Percentiles rank a stretch among this genome's conserved stretches.
These are phyloP conservation scores for Aspergillus jensenii DNA, from an alignment of 2,329 filamentous ascomycete genomes.

Conservation along the genomic window DNA sequence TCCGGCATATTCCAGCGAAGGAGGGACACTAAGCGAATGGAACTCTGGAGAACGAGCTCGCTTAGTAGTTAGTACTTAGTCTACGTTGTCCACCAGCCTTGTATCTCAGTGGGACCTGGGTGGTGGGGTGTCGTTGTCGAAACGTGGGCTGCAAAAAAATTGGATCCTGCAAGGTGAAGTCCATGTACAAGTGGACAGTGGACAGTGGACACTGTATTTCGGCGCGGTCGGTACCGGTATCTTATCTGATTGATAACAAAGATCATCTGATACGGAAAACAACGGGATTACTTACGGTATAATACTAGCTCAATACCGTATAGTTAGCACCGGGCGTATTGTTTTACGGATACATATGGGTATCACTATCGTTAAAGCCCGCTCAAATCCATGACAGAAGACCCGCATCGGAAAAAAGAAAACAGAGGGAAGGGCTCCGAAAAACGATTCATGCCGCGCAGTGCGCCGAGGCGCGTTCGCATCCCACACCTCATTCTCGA, in stretches of 20 bases:
- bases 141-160: no score
- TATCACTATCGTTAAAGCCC: not conserved
- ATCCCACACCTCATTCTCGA: not conserved
- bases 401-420: not conserved
- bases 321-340: not conserved
- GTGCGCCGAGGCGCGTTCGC: not conserved
- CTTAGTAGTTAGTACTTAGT: not conserved
- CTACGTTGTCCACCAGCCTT: not conserved
- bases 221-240: not conserved
- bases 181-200: no score
- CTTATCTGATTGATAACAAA: not conserved
- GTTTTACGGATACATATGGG: no score
- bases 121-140: not conserved
- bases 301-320: not conserved
- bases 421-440: not conserved
- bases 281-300: no score
- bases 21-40: not conserved
- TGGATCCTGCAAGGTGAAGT: no score
- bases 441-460: not conserved
- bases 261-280: not conserved
- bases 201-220: no score
- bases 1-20: not conserved
- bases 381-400: not conserved
- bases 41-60: not conserved
- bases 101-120: not conserved